Conservation (phyloP, 257 asterid species). For the Linaria vulgaris region DNA sequence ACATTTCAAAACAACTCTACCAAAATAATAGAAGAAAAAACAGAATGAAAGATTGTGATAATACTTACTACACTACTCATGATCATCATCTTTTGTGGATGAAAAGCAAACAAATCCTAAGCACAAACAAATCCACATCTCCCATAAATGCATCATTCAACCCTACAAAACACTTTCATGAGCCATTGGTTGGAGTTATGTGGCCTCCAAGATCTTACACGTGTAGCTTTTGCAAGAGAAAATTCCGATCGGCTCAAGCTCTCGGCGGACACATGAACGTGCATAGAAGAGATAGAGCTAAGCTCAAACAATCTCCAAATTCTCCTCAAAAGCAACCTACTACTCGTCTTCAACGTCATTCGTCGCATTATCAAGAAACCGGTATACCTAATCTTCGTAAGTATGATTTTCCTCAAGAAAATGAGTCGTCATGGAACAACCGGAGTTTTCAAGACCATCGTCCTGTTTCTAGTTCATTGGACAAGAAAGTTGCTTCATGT, state of each 20-base stretch:
- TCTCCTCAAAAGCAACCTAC: neutral
- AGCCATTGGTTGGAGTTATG: conserved; percentile 38
- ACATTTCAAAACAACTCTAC: neutral
- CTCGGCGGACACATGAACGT: conserved; percentile 83
- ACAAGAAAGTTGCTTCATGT: conserved; percentile 9
- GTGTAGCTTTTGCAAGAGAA: conserved; percentile 59
- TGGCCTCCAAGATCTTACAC: conserved; percentile 73
- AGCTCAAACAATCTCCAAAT: conserved; percentile 49
- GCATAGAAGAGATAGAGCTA: conserved; percentile 71
- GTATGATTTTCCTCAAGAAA: conserved; percentile 6
- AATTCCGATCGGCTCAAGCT: conserved; percentile 69
- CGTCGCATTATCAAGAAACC: neutral
- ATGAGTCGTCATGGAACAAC: neutral
- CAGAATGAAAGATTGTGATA: conserved; percentile 20
- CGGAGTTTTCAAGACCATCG: neutral
- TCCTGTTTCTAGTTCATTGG: neutral
- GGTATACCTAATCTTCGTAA: neutral
- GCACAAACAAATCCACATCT: conserved; percentile 13
- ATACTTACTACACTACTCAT: neutral
- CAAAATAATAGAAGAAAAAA: neutral
- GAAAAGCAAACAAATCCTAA: conserved; percentile 27
- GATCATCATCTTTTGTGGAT: conserved; percentile 29
- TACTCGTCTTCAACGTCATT: no score
- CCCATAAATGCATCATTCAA: conserved; percentile 25
- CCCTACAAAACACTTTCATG: conserved; percentile 33